Base-by-base conservation (phyloP, 495 filamentous ascomycete species). In the Aspergillus kassunensis region DNA sequence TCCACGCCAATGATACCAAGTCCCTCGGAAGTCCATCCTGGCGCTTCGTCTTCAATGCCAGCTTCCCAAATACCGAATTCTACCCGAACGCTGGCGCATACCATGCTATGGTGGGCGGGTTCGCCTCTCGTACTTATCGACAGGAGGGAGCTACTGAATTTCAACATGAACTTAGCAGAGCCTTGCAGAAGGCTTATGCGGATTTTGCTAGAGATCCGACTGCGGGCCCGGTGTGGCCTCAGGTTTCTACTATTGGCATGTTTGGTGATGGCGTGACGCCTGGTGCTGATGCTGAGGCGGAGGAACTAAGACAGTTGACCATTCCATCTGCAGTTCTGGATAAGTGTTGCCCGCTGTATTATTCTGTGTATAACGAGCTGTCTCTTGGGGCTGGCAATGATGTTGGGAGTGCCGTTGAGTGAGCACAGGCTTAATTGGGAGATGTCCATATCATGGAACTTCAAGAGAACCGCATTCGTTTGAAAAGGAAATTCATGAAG, bases 21-120 rank as follows among this genome's bases (percentile, higher is more conserved):
- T 43, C 2, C 35, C 3, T 11, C 36, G 36, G 55, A 11, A 35
- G 59, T 21, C 57, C 57, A 1, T 46, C 57, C 11, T 70, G 59
- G 58, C 49, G 61, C 16, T 70, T 67, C 51, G 58, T 55, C 35
- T 71, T 57, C 50, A 71, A 71, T 49, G 59, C 61, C 18, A 56
- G 55, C 15, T 71, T 71, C 44, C 62, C 66, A 4, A 71, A 69
- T 52, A 56, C 24, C 15, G 61, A 64, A 36, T 42, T 47, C 18
- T 43, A 44, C 16, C 36, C 23, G 0, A 53, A 45, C 3, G 43
- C 25, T 23, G 60, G 65, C 7, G 68, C 59, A 12, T 70, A 62
- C 37, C 67, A 72, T 37, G 31, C 46, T 4, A 40, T 59, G 3
- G 68, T 70, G 44, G 53, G 70, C n/a, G 34, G 33, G 0, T 48